phyloP scores from a whole-genome alignment of 148 eudicot species.

The Pouteria glomerata region DNA sequence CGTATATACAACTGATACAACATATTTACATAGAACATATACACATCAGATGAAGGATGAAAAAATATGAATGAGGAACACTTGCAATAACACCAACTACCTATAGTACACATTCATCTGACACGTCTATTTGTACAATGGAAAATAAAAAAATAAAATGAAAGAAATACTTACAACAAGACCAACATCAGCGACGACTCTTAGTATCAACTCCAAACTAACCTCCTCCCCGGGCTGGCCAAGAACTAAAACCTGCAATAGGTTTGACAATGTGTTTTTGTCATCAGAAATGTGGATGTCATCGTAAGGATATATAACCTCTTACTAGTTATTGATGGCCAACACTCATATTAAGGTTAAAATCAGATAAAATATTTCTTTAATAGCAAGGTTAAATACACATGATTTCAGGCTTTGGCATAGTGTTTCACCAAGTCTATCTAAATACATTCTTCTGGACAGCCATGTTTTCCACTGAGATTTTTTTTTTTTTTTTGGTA shows the following conservation, averaged over 20 bases:
- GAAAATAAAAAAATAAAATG: neutral
- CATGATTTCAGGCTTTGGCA: neutral
- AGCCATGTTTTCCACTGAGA: neutral
- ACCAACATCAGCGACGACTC: conserved; percentile 98
- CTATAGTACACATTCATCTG: neutral
- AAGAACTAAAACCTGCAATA: conserved; percentile 66
- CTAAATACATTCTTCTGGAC: neutral
- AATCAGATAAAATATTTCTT: neutral
- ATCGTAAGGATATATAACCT: neutral
- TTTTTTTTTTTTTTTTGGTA: neutral
- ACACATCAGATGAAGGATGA: neutral
- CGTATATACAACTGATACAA: neutral
- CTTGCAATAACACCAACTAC: neutral
- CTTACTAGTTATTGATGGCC: neutral
- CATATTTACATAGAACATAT: neutral
- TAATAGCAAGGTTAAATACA: neutral
- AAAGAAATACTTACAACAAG: conserved; percentile 61
- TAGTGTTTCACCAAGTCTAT: neutral
- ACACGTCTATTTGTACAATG: neutral
- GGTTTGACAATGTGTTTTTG: neutral
- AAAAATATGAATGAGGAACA: neutral
- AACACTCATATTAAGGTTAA: neutral
- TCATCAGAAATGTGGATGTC: neutral
- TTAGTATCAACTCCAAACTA: conserved; percentile 85
- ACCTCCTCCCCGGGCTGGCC: conserved; percentile 96